Evolutionary conservation across 164 flowering plant genomes (phyloP), one percentile per base, ranked within the genome.

Genomic region (Annona cherimola): DNA sequence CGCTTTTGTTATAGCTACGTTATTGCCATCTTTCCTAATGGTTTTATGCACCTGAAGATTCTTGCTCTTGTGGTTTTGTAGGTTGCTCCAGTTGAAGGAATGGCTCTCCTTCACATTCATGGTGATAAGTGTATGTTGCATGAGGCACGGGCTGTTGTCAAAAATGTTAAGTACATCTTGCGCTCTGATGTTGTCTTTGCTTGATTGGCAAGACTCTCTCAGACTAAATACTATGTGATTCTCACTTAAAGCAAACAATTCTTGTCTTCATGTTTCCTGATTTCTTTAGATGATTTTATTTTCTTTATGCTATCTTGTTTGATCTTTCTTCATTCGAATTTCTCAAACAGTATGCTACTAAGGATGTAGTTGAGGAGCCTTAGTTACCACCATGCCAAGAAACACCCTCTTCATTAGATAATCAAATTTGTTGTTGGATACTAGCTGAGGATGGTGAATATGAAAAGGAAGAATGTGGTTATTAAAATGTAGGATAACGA

Each of bases 91-190:
- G 63, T 72, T 35, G 97, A 93, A 84, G 99, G 99, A 54, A 89
- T 90, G 99, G 98, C 96, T 74, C 92, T 95, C 61, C 82, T 95
- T 68, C 99, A 93, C 78, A 80, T 93, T 71, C 99, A 95, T 80
- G 98, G 99, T 54, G 93, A 85, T 60, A 90, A 86, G 71, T 95
- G 98, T 79, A 78, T 95, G 94, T 70, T 95, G 76, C 99, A 93
- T 77, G 99, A 95, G 81, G 97, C 94, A 41, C 88, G 90, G 14
- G 84, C 86, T 78, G 99, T 95, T 57, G 75, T 82, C 0, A 91
- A 86, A 75, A 95, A 95, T 65, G 80, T 88, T 79, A 95, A 95
- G 81, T 95, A 95, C 79, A 81, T 95, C 1, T 82, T 93, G 35
- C 94, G 99, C 12, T 95, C 98, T 3, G 99, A 95, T 79, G 97